These are phyloP conservation scores for Chloris gayana DNA, from an alignment of 176 grass and related monocot species.

Conservation along the genomic window DNA sequence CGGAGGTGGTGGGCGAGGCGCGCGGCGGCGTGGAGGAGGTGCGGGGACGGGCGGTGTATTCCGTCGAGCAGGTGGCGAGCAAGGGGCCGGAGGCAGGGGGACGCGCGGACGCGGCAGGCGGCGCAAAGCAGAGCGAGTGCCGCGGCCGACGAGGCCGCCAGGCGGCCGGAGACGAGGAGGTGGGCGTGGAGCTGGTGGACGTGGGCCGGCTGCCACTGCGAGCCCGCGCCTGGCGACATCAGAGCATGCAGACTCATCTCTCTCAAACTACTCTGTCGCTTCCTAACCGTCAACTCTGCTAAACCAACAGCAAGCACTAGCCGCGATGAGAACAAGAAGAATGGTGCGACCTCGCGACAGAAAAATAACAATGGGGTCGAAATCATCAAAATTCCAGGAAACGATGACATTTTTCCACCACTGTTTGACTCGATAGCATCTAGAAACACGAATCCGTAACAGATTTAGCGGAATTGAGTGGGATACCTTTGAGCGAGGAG, in stretches of 20 bases:
- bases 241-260: slow-evolving; percentile 2
- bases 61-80: slow-evolving; percentile 38
- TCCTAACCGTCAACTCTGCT: slow-evolving; percentile 50
- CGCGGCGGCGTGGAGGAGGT: slow-evolving; percentile 33
- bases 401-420: not conserved
- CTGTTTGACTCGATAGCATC: not conserved
- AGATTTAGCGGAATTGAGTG: slow-evolving; percentile 7
- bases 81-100: slow-evolving; percentile 41
- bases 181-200: slow-evolving; percentile 52
- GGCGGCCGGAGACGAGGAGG: slow-evolving; percentile 46
- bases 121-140: slow-evolving; percentile 38
- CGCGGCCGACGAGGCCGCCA: slow-evolving; percentile 15
- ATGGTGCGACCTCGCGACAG: not conserved
- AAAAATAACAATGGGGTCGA: not conserved
- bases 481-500: slow-evolving; percentile 80
- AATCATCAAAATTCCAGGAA: slow-evolving; percentile 8
- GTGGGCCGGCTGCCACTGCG: slow-evolving; percentile 41
- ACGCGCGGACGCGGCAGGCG: slow-evolving; percentile 22
- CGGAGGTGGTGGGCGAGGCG: slow-evolving; percentile 34
- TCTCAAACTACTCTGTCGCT: slow-evolving; percentile 21
- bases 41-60: not conserved
- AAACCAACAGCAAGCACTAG: slow-evolving; percentile 30
- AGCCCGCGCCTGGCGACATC: not conserved
- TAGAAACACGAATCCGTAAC: not conserved
- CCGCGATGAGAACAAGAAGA: slow-evolving; percentile 22